phyloP scores from a whole-genome alignment of 2,329 filamentous ascomycete species.

The Fusarium drepaniforme region DNA sequence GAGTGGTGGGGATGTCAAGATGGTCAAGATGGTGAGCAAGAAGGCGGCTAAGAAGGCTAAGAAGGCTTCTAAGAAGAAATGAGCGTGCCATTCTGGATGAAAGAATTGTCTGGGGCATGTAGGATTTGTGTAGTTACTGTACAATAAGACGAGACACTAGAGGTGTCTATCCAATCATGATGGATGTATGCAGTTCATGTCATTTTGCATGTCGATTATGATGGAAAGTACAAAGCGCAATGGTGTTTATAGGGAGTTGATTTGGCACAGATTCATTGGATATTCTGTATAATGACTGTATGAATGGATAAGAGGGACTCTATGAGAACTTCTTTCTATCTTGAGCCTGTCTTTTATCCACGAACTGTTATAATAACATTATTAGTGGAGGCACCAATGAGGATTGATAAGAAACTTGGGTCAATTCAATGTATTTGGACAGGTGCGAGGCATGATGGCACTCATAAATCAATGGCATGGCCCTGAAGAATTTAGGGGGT shows the following conservation, averaged over 20 bases:
- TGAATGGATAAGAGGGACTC: neutral
- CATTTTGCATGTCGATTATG: neutral
- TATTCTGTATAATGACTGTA: no score
- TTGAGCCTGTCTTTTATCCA: neutral
- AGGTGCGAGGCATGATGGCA: neutral
- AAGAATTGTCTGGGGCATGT: slow-evolving; percentile 27
- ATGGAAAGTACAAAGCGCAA: neutral
- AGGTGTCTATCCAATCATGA: slow-evolving; percentile 3
- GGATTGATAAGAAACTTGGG: no score
- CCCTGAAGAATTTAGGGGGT: no score
- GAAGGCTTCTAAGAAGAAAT: slow-evolving; percentile 53
- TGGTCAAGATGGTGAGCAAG: slow-evolving; percentile 50
- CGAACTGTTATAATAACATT: neutral
- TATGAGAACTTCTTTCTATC: neutral
- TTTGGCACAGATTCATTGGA: neutral
- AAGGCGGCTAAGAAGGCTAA: slow-evolving; percentile 54
- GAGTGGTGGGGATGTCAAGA: slow-evolving; percentile 46
- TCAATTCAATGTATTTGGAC: no score
- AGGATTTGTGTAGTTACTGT: slow-evolving; percentile 44
- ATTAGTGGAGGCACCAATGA: no score
- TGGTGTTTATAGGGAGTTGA: neutral
- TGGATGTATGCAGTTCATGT: neutral
- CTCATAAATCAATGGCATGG: neutral
- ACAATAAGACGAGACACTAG: slow-evolving; percentile 31
- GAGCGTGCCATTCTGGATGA: slow-evolving; percentile 10